Percentiles rank a stretch among this genome's conserved stretches.
These are phyloP conservation scores for Fusarium sp. DNA, from an alignment of 2,329 filamentous ascomycete genomes.

Conservation along the genomic window DNA sequence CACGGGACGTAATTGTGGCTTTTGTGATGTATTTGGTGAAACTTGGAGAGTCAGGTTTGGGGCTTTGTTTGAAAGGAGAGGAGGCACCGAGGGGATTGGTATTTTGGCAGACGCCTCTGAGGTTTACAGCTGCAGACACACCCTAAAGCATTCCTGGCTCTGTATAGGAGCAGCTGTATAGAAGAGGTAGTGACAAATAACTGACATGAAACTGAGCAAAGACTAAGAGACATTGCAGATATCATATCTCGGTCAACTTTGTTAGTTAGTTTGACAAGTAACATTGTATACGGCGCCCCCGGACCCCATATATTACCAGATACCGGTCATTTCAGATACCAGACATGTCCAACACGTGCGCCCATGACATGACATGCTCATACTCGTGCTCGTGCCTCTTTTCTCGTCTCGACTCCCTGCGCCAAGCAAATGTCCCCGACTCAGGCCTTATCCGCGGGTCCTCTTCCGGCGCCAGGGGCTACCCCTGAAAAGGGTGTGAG, in stretches of 20 bases:
- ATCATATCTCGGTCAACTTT: conserved; percentile 21
- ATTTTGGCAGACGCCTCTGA: too few species aligned
- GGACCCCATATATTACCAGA: not conserved
- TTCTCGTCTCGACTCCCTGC: conserved; percentile 11
- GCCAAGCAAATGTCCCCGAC: conserved; percentile 36
- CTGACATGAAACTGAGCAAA: conserved; percentile 17
- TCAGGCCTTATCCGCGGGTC: conserved; percentile 38
- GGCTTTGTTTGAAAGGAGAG: too few species aligned
- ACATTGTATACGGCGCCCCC: conserved; percentile 14
- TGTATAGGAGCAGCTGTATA: not conserved
- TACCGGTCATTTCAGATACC: not conserved
- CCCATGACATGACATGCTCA: conserved; percentile 22
- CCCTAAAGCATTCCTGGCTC: conserved; percentile 7
- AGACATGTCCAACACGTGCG: conserved; percentile 41
- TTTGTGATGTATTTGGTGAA: conserved; percentile 9
- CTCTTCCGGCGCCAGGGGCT: conserved; percentile 39
- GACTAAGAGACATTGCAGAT: not conserved
- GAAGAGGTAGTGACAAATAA: not conserved
- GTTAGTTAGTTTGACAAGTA: conserved; percentile 17
- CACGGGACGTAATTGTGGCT: conserved; percentile 39
- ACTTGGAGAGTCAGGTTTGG: conserved; percentile 12
- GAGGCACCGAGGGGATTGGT: too few species aligned
- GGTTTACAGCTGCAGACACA: not conserved
- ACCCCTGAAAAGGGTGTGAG: conserved; percentile 34
- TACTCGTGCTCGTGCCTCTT: conserved; percentile 17